Conservation (phyloP, 176 grass and related monocot species). For the Cymbopogon citratus region DNA sequence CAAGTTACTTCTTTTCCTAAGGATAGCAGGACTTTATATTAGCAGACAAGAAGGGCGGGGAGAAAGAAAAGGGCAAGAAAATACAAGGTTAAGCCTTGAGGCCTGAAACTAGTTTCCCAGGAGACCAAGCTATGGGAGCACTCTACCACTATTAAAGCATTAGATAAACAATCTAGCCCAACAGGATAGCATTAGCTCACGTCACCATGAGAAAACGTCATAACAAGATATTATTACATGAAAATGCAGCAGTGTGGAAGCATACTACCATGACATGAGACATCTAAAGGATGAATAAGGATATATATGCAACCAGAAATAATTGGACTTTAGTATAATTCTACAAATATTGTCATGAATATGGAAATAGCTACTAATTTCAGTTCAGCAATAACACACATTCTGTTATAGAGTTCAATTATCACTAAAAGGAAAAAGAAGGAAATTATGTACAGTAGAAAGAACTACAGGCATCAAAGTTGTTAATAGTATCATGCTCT, state of each 20-base stretch:
- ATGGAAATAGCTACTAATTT: conserved; percentile 1
- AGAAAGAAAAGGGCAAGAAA: background rate
- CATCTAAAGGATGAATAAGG: background rate
- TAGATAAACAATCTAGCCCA: background rate
- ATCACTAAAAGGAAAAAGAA: conserved; percentile 3
- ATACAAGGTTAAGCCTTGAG: background rate
- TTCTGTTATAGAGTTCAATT: conserved; percentile 1
- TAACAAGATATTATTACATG: background rate
- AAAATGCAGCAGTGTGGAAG: background rate
- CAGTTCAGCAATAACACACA: conserved; percentile 6
- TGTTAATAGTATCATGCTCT: background rate
- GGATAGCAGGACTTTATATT: background rate
- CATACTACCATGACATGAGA: background rate
- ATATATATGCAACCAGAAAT: conserved; percentile 10
- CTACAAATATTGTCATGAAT: background rate
- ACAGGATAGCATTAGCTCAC: background rate
- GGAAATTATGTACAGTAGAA: background rate
- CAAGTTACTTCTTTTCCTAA: background rate
- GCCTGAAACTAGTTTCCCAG: background rate
- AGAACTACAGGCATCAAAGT: background rate
- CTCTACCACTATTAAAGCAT: background rate
- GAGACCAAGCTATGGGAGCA: background rate
- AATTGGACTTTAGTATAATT: background rate
- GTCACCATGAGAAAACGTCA: background rate
- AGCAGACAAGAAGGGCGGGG: background rate